Evolutionary conservation across 1,284 basidiomycete species (phyloP).

Genomic region (Albatrellus sp.): DNA sequence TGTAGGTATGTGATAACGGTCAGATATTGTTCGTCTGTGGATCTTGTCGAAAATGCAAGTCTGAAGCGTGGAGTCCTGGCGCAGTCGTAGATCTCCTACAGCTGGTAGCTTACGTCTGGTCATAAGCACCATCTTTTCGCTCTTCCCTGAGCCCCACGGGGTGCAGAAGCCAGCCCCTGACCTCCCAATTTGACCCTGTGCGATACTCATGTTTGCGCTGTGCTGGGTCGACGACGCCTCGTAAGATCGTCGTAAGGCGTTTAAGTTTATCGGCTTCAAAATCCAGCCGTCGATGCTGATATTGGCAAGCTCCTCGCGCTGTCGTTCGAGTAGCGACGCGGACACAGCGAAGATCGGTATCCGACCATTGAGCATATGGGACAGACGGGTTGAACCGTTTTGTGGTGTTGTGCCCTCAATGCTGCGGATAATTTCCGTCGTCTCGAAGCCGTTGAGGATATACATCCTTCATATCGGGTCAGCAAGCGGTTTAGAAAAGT

Average conservation of each 20-base stretch:
- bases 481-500: too few species aligned
- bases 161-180: constrained; percentile 49
- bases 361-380: constrained; percentile 50
- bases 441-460: constrained; percentile 67
- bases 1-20: too few species aligned
- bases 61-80: too few species aligned
- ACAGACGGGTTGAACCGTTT: constrained; percentile 20
- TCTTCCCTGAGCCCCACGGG: too few species aligned
- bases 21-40: too few species aligned
- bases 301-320: constrained; percentile 44
- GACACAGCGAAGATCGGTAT: constrained; percentile 81
- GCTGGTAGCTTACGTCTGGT: too few species aligned
- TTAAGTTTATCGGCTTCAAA: constrained; percentile 80
- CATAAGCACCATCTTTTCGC: too few species aligned
- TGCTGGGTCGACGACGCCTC: constrained; percentile 41
- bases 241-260: constrained; percentile 47
- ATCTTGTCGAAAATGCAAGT: too few species aligned
- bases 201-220: constrained; percentile 51
- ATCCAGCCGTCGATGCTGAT: constrained; percentile 78
- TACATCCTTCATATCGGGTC: constrained; percentile 50
- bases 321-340: constrained; percentile 58
- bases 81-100: too few species aligned
- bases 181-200: constrained; percentile 52
- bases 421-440: constrained; percentile 58
- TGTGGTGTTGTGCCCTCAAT: constrained; percentile 25